Evolutionary conservation across 2,329 filamentous ascomycete genomes (phyloP).

Genomic region (Geoglossum cookeanum): DNA sequence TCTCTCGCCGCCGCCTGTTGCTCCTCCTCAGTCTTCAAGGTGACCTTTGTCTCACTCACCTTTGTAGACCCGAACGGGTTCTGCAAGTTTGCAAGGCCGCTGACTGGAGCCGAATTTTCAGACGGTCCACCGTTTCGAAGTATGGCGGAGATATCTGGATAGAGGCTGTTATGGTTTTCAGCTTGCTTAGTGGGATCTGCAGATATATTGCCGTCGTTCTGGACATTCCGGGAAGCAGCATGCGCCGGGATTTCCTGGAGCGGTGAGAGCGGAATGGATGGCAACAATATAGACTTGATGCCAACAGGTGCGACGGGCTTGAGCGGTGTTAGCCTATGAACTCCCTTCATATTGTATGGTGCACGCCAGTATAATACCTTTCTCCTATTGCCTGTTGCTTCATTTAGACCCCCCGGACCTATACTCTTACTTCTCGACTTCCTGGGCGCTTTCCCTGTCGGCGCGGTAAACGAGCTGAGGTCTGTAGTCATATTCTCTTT

Average conservation of each 20-base stretch:
- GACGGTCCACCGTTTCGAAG: neutral
- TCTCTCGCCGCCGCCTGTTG: constrained; percentile 50
- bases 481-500: constrained; percentile 66
- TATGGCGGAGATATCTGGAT: neutral
- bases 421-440: constrained; percentile 91
- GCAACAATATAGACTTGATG: constrained; percentile 54
- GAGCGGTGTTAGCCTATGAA: constrained; percentile 10
- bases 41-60: constrained; percentile 1
- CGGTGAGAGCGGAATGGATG: constrained; percentile 45
- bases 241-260: constrained; percentile 46
- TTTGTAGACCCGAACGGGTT: neutral
- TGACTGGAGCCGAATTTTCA: neutral
- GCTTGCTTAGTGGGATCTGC: neutral
- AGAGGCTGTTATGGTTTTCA: neutral
- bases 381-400: constrained; percentile 55
- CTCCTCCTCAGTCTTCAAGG: constrained; percentile 27
- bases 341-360: neutral
- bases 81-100: neutral
- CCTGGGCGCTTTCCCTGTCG: constrained; percentile 26
- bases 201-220: neutral
- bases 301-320: neutral
- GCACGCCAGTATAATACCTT: constrained; percentile 37
- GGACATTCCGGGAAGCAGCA: neutral
- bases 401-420: constrained; percentile 71
- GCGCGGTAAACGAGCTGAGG: constrained; percentile 28